phyloP scores from a whole-genome alignment of 768 basidiomycete genomes.

The Phlebiopsis gigantea region DNA sequence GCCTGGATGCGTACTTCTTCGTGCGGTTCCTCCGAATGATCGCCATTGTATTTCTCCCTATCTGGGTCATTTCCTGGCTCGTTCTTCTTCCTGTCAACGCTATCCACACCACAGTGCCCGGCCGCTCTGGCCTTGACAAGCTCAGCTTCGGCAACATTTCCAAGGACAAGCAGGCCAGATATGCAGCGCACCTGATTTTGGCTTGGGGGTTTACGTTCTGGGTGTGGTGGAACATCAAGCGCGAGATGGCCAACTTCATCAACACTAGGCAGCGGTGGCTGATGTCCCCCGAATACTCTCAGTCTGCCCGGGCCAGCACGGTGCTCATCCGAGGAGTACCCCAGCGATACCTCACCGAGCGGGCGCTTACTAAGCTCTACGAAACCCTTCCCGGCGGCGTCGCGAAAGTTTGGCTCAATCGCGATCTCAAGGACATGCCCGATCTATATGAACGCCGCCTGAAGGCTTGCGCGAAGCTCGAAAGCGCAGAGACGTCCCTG shows the following conservation, averaged over 20 bases:
- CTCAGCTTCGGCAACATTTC: conserved; percentile 83
- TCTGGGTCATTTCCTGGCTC: conserved; percentile 88
- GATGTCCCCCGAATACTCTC: conserved; percentile 65
- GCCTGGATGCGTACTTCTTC: conserved; percentile 90
- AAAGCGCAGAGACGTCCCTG: conserved; percentile 77
- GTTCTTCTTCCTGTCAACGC: conserved; percentile 75
- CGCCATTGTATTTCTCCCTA: conserved; percentile 75
- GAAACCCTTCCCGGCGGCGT: conserved; percentile 88
- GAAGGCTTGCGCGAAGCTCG: conserved; percentile 72
- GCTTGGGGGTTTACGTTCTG: conserved; percentile 78
- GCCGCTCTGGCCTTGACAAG: conserved; percentile 52
- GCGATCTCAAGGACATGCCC: conserved; percentile 84
- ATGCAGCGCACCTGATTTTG: conserved; percentile 74
- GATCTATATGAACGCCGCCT: conserved; percentile 74
- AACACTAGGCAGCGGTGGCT: conserved; percentile 78
- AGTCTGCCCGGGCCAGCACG: conserved; percentile 82
- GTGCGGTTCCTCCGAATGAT: conserved; percentile 88
- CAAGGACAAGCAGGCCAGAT: conserved; percentile 44
- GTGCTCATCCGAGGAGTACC: conserved; percentile 91
- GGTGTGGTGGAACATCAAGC: conserved; percentile 77
- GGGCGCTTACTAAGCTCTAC: conserved; percentile 63
- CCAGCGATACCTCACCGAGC: conserved; percentile 64
- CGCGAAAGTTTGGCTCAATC: conserved; percentile 87
- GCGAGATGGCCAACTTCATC: conserved; percentile 79
- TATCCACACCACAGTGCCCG: conserved; percentile 41